These are phyloP conservation scores for Pseudogymnoascus sp. DNA, from an alignment of 2,329 filamentous ascomycete species.

Conservation along the genomic window DNA sequence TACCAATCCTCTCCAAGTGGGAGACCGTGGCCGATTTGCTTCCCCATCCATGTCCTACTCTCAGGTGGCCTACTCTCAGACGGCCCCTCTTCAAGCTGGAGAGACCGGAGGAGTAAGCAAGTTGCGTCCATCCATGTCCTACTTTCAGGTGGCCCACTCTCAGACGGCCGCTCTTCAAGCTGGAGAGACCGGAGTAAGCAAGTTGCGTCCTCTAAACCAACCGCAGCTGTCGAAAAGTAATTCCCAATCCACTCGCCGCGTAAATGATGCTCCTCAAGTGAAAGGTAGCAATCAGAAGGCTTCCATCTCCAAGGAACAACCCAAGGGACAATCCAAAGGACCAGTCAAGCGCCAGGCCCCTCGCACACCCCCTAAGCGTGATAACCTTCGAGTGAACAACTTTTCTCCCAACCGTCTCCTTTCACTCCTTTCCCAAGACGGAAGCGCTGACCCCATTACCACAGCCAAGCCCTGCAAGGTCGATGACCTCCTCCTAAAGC, in stretches of 20 bases:
- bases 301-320: not conserved
- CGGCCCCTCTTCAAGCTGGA: not conserved
- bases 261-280: not conserved
- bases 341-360: not conserved
- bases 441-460: not conserved
- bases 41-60: not conserved
- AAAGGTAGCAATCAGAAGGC: not conserved
- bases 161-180: not conserved
- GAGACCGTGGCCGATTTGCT: not conserved
- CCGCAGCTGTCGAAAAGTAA: not conserved
- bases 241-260: not conserved
- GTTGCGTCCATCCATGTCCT: not conserved
- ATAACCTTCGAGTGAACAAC: not conserved
- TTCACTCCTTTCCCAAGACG: not conserved
- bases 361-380: not conserved
- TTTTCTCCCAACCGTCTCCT: not conserved
- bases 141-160: not conserved
- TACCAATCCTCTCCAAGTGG: not conserved
- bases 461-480: constrained; percentile 62
- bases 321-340: not conserved
- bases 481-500: constrained; percentile 54
- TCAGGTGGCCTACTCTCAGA: not conserved
- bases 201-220: not conserved
- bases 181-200: not conserved
- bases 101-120: not conserved